Evolutionary conservation across 805 yeast genomes (phyloP).

Genomic region (Candida boleticola): DNA sequence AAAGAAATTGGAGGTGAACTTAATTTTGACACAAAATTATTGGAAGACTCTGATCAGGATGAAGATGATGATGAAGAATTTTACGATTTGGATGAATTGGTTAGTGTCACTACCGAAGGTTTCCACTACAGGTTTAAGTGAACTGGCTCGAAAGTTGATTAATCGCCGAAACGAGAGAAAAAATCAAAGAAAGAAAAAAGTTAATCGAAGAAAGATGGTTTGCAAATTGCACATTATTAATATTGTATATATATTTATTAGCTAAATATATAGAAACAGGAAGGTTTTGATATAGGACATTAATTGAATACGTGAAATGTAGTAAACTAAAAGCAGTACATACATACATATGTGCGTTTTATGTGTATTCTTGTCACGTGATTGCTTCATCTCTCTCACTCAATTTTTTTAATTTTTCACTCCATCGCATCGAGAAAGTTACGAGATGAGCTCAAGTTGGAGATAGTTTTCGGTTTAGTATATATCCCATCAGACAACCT

Average conservation of each 20-base stretch:
- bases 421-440: background rate
- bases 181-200: background rate
- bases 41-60: slow-evolving; percentile 16
- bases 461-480: background rate
- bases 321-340: too few relatives aligned
- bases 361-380: too few relatives aligned
- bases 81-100: slow-evolving; percentile 26
- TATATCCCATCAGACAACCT: background rate
- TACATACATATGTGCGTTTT: too few relatives aligned
- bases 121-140: slow-evolving; percentile 25
- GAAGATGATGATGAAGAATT: slow-evolving; percentile 28
- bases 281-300: too few relatives aligned
- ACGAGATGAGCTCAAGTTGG: background rate
- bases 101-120: slow-evolving; percentile 17
- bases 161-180: background rate
- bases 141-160: background rate
- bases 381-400: too few relatives aligned
- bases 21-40: slow-evolving; percentile 10
- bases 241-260: background rate
- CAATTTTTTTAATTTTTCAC: slow-evolving; percentile 11
- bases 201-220: background rate
- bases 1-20: slow-evolving; percentile 11
- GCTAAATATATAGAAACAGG: too few relatives aligned
- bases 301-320: too few relatives aligned
- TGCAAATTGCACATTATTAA: background rate